Percentiles rank a stretch among this genome's conserved stretches.
These are phyloP conservation scores for Geotrichum ghanense DNA, from an alignment of 805 yeast species.

Conservation along the genomic window DNA sequence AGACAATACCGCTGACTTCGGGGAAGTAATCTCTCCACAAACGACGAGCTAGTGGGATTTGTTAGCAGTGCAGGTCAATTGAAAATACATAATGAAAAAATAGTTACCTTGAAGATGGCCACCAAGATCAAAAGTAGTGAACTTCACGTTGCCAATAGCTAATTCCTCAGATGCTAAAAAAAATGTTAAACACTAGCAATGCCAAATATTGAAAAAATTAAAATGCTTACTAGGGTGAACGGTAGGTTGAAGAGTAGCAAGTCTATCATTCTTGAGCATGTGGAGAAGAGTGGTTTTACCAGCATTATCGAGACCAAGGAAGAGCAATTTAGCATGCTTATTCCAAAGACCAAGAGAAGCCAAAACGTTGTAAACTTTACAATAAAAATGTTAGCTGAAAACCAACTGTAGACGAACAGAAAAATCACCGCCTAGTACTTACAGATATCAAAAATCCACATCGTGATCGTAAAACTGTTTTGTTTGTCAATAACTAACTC, in stretches of 20 bases:
- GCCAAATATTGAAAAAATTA: neutral
- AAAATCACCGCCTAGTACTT: no score
- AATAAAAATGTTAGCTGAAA: neutral
- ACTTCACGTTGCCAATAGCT: conserved; percentile 90
- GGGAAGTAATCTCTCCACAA: conserved; percentile 99
- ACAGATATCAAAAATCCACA: conserved; percentile 1
- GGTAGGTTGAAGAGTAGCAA: conserved; percentile 96
- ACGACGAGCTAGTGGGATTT: conserved; percentile 59
- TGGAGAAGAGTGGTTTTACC: conserved; percentile 89
- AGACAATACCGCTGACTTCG: conserved; percentile 95
- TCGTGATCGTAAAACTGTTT: neutral
- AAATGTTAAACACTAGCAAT: neutral
- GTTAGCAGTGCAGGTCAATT: neutral
- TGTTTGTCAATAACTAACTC: no score
- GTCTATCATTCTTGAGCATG: conserved; percentile 86
- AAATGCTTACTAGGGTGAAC: conserved; percentile 60
- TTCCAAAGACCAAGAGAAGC: conserved; percentile 78
- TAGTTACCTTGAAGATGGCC: conserved; percentile 72
- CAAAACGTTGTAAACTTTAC: conserved; percentile 66
- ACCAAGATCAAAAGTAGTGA: conserved; percentile 97
- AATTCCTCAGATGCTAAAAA: conserved; percentile 85
- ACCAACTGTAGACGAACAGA: no score
- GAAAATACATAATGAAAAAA: neutral
- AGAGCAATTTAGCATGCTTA: conserved; percentile 91
- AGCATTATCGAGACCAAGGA: conserved; percentile 94